Percentiles rank a stretch among this genome's conserved stretches.
These are phyloP conservation scores for Ceratocystis colombiana DNA, from an alignment of 2,329 filamentous ascomycete genomes.

Conservation along the genomic window DNA sequence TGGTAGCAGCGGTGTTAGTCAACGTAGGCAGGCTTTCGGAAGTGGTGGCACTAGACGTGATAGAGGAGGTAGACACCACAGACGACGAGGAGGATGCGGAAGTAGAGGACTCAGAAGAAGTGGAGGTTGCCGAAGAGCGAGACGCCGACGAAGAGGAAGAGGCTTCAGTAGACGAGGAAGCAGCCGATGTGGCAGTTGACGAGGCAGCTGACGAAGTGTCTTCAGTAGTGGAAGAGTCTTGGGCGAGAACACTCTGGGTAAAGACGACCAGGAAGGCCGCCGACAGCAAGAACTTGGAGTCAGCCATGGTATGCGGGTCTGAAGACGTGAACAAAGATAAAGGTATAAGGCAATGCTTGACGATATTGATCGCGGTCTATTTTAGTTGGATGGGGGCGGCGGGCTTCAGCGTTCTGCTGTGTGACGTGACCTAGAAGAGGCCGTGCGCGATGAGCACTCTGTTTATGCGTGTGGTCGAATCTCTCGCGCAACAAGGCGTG, in stretches of 20 bases:
- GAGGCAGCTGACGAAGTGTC: constrained; percentile 6
- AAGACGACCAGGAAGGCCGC: constrained; percentile 26
- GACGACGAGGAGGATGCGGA: constrained; percentile 14
- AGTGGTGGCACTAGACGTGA: constrained; percentile 28
- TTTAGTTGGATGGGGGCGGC: neutral
- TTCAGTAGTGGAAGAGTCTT: neutral
- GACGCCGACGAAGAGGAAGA: constrained; percentile 17
- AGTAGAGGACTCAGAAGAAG: neutral
- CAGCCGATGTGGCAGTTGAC: neutral
- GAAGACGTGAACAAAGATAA: neutral
- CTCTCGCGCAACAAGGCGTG: constrained; percentile 4
- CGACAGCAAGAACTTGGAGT: constrained; percentile 24
- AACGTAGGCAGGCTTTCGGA: constrained; percentile 35
- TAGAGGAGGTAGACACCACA: constrained; percentile 26
- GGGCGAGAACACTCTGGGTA: constrained; percentile 24
- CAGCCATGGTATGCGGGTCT: constrained; percentile 13
- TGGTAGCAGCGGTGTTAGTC: constrained; percentile 32
- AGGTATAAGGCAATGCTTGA: neutral
- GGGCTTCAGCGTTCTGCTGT: neutral
- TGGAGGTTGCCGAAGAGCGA: neutral
- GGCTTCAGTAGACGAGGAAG: constrained; percentile 5
- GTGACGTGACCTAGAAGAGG: constrained; percentile 6
- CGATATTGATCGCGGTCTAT: neutral
- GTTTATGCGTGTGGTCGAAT: neutral
- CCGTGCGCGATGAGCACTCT: neutral